A percentile compares a stretch with the other conserved stretches of the same genome.
These are phyloP conservation scores for Hygrocybe coccinea DNA, from an alignment of 768 basidiomycete genomes.

Conservation along the genomic window DNA sequence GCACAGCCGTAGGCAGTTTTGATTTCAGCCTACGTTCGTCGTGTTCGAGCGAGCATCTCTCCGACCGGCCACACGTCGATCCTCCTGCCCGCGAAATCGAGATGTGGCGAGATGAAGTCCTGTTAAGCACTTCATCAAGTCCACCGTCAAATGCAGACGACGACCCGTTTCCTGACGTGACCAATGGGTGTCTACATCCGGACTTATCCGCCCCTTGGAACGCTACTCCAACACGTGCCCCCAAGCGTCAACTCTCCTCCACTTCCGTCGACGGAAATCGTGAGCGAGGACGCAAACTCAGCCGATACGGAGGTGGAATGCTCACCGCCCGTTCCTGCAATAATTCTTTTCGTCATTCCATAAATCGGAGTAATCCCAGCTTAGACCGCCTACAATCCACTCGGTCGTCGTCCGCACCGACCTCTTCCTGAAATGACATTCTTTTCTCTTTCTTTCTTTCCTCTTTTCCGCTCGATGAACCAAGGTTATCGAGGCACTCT, in stretches of 20 bases:
- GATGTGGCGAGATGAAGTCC: background rate
- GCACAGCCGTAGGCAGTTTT: constrained; percentile 49
- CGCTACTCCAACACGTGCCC: background rate
- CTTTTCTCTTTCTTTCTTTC: background rate
- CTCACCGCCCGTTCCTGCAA: background rate
- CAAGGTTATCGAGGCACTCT: background rate
- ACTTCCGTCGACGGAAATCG: background rate
- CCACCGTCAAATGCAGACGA: background rate
- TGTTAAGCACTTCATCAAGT: background rate
- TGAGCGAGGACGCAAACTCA: constrained; percentile 1
- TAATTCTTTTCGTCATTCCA: background rate
- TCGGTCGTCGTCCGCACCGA: background rate
- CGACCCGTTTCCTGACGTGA: background rate
- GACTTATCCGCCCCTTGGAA: background rate
- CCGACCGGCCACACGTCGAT: background rate
- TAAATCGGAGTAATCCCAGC: background rate
- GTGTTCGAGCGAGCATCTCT: constrained; percentile 2
- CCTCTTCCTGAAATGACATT: background rate
- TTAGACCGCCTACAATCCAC: background rate
- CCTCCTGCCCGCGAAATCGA: constrained; percentile 1
- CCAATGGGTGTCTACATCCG: background rate
- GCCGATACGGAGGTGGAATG: background rate
- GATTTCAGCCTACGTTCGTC: constrained; percentile 27
- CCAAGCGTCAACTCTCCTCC: constrained; percentile 3
- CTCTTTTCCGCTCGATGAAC: background rate